A percentile compares a stretch with the other conserved stretches of the same genome.
Conservation (phyloP, 352 stramenopile species). For the Salisapilia sapeloensis region DNA sequence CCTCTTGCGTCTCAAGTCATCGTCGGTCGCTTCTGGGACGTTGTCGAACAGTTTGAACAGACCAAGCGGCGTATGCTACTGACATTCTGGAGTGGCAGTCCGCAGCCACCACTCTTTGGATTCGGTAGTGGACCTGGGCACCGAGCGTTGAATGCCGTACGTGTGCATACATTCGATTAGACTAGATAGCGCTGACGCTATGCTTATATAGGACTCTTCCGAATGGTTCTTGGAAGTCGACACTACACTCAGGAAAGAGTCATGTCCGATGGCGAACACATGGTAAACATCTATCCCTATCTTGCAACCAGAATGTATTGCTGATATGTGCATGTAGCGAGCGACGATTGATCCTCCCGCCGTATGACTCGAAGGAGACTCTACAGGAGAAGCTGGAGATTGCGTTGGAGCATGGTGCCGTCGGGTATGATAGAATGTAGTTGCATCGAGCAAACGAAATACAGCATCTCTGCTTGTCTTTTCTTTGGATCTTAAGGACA, state of each 20-base stretch:
- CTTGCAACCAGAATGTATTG: not conserved
- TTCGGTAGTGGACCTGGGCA: constrained; percentile 41
- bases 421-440: constrained; percentile 70
- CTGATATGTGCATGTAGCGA: constrained; percentile 15
- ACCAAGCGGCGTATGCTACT: constrained; percentile 26
- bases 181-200: not conserved
- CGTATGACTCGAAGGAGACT: constrained; percentile 27
- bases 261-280: constrained; percentile 59
- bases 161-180: constrained; percentile 2
- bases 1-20: constrained; percentile 14
- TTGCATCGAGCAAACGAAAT: constrained; percentile 2
- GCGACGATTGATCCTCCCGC: constrained; percentile 44
- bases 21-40: constrained; percentile 40
- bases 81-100: constrained; percentile 64
- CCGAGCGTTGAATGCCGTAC: constrained; percentile 33
- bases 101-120: constrained; percentile 48
- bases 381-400: constrained; percentile 45
- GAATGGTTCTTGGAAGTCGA: constrained; percentile 64
- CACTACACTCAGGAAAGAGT: constrained; percentile 12
- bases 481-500: not conserved
- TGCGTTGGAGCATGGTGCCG: constrained; percentile 33
- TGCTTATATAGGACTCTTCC: constrained; percentile 19
- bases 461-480: not conserved
- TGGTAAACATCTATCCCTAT: no score
- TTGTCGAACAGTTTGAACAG: constrained; percentile 45